Percentiles rank a stretch among this genome's conserved stretches.
These are phyloP conservation scores for Saccharomyces kudriavzevii DNA, from an alignment of 805 yeast genomes.

Conservation along the genomic window DNA sequence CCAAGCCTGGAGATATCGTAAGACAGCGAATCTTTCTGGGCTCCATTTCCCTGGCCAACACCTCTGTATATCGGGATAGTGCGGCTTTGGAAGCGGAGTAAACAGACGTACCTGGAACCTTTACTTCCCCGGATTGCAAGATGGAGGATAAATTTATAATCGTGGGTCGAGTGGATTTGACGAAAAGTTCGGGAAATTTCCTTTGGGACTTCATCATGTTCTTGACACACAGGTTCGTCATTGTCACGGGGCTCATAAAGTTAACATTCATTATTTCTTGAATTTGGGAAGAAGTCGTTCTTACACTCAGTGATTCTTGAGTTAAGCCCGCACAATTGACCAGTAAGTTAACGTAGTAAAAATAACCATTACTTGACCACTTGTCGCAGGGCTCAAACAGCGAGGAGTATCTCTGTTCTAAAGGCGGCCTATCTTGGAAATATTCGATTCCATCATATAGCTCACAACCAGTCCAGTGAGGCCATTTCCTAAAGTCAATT, in stretches of 20 bases:
- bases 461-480: slow-evolving; percentile 15
- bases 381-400: slow-evolving; percentile 6
- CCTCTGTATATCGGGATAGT: slow-evolving; percentile 19
- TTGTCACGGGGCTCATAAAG: slow-evolving; percentile 19
- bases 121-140: slow-evolving; percentile 13
- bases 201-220: slow-evolving; percentile 15
- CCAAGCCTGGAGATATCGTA: slow-evolving; percentile 18
- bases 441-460: slow-evolving; percentile 12
- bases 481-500: slow-evolving; percentile 25
- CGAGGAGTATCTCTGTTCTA: neutral
- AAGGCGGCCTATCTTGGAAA: neutral
- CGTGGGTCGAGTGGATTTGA: slow-evolving; percentile 4
- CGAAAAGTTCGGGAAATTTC: neutral
- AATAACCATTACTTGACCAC: slow-evolving; percentile 3
- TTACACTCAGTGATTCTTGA: slow-evolving; percentile 19
- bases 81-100: slow-evolving; percentile 31
- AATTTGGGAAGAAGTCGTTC: slow-evolving; percentile 11
- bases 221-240: slow-evolving; percentile 17
- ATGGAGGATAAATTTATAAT: slow-evolving; percentile 27
- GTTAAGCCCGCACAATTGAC: slow-evolving; percentile 30
- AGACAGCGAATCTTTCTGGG: slow-evolving; percentile 13
- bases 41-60: slow-evolving; percentile 16
- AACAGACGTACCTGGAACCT: slow-evolving; percentile 23
- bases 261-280: slow-evolving; percentile 22
- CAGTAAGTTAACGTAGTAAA: slow-evolving; percentile 15